phyloP scores from a whole-genome alignment of 2,329 filamentous ascomycete genomes.

The Aspergillus piperis region DNA sequence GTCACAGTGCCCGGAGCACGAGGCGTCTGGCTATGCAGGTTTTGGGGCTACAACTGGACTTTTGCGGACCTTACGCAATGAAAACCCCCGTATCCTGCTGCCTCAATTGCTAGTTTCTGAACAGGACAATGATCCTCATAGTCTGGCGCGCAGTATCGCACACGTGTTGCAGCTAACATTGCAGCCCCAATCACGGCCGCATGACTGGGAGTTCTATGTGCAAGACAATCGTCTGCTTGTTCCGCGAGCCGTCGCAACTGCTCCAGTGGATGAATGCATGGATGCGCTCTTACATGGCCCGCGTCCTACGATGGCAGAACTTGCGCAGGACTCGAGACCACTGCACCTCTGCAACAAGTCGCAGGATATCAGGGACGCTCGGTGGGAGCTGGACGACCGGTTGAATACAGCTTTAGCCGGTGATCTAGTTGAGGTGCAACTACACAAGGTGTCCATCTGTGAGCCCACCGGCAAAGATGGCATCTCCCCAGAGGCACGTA shows the following conservation, averaged over 20 bases:
- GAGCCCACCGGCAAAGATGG: neutral
- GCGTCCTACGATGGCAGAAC: neutral
- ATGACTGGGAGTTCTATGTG: neutral
- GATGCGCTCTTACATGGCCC: neutral
- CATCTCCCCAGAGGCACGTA: neutral
- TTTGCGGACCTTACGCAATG: conserved; percentile 29
- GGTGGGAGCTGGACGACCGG: neutral
- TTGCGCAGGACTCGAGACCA: neutral
- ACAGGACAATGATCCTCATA: neutral
- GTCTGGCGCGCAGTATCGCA: neutral
- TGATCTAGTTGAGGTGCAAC: neutral
- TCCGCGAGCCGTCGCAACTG: neutral
- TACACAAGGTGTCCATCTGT: neutral
- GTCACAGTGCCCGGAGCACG: conserved; percentile 19
- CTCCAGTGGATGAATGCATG: neutral
- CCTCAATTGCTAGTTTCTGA: conserved; percentile 23
- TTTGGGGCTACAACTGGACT: conserved; percentile 25
- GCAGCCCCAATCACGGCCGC: neutral
- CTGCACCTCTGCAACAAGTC: neutral
- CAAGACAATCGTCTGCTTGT: neutral
- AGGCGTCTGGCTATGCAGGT: conserved; percentile 11
- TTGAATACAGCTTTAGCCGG: neutral
- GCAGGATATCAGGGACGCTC: neutral
- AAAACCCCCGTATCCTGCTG: conserved; percentile 23
- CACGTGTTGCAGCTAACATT: neutral